Base-by-base conservation (phyloP, 2,329 filamentous ascomycete species). In the Huntiella omanensis region DNA sequence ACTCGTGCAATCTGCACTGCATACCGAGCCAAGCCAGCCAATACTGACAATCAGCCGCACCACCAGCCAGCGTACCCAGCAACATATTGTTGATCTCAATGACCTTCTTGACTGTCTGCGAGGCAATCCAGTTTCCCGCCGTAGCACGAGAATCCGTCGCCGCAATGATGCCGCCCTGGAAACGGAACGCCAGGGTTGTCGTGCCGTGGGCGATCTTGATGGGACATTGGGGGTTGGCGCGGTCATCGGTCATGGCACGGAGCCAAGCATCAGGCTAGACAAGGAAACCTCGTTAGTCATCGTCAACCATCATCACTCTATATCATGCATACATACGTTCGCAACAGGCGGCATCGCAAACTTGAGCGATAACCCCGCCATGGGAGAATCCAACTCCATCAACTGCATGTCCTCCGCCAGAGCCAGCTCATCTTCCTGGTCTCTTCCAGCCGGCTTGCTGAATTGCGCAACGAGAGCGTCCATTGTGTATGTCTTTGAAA, bases 151-250 rank as follows among this genome's bases (percentile, higher is more conserved):
- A 98, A 68, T 98, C 91, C 50, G 91, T 98, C 46, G 88, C 88
- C 45, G 98, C 88, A 60, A 98, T 92, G 66, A 98, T 96, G 60
- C 91, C 91, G 58, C 87, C 87, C 68, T 96, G 79, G 73, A 96
- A 98, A 61, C 88, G 80, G 74, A 98, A 98, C 52, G 87, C 88
- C 52, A 98, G 78, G 45, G 91, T 98, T 50, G 91, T 98, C 51
- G 91, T 98, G 60, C 91, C 91, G 75, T 98, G 91, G 53, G 91
- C 91, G 58, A 98, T 87, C 75, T 98, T 98, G 75, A 98, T 98
- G 56, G 91, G 91, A 66, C 87, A 95, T 66, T 83, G 77, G 50
- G 91, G 86, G 71, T 98, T 98, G 57, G 86, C 80, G 64, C 87
- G 80, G 74, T 98, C 91, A 69, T 98, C 91, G 55, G 91, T 96